Evolutionary conservation across 148 eudicot species (phyloP).

Genomic region (Camellia lanceoleosa): DNA sequence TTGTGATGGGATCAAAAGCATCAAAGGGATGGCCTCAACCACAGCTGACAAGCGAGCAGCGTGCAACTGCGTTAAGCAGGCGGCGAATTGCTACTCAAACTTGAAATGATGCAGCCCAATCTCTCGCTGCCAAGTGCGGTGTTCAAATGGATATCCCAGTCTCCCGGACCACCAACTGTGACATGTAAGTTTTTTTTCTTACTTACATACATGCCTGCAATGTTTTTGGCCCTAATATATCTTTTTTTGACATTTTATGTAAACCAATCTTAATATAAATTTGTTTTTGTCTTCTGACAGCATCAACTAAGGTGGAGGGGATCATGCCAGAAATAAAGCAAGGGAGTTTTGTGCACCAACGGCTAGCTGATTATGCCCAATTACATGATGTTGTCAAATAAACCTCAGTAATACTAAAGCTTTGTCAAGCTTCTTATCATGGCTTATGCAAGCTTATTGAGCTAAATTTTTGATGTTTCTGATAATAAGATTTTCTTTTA

Average conservation of each 20-base stretch:
- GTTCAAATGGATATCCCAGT: slow-evolving; percentile 15
- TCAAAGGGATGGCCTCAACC: slow-evolving; percentile 10
- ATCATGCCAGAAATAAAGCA: background rate
- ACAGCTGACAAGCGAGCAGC: slow-evolving; percentile 3
- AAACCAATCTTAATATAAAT: background rate
- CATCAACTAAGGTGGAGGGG: background rate
- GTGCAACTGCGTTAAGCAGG: slow-evolving; percentile 13
- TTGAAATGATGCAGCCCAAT: slow-evolving; percentile 18
- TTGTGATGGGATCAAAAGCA: slow-evolving; percentile 7
- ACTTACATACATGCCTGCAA: too few species aligned
- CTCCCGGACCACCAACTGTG: background rate
- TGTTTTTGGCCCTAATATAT: too few species aligned
- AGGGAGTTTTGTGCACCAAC: background rate
- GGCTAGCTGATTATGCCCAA: background rate
- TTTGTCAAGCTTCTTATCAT: background rate
- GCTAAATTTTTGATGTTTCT: too few species aligned
- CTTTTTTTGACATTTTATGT: background rate
- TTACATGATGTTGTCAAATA: background rate
- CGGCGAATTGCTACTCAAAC: background rate
- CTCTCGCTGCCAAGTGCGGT: slow-evolving; percentile 10
- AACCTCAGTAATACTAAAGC: background rate
- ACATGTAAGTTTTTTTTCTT: background rate
- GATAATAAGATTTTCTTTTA: too few species aligned
- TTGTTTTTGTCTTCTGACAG: background rate
- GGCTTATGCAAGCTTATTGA: too few species aligned